Evolutionary conservation across 129 eudicot species (phyloP), one percentile per base, ranked within the genome.

Genomic region (Saposhnikovia divaricata): DNA sequence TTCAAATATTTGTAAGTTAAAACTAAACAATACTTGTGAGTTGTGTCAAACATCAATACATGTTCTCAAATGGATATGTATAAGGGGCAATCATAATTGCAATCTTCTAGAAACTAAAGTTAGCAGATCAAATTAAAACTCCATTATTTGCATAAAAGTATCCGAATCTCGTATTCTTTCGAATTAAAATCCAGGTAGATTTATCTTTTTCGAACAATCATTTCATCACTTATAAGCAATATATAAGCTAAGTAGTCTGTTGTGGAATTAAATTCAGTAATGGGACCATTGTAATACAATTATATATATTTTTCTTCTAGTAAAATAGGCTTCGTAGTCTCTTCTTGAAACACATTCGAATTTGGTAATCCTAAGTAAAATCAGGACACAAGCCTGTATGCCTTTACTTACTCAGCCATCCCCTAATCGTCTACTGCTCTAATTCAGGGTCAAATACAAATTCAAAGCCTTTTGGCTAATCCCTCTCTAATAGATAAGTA

Each of bases 191-290:
- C 66, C 66, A 59, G n/a, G 5, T 9, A 59, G 31, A 59, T 59
- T 7, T 1, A n/a, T 59, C 31, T 59, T 59, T 53, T 59, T 23
- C 13, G 9, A 59, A 59, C 66, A 59, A 59, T 59, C 66, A 59
- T 31, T n/a, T 59, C 31, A 59, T 59, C 66, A 59, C 8, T 59
- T 9, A n/a, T n/a, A 23, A 59, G 66, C 66, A 59, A 31, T 38
- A 39, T 38, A 39, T 72, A 40, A 72, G 37, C 53, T 43, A 73
- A 73, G 77, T 55, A 73, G 51, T 43, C 77, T 28, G 51, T 73
- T 73, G 55, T 73, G 25, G 77, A 73, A 73, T 47, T 73, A 73
- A 43, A 43, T n/a, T 15, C 55, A 73, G 1, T 9, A 21, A 73
- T 73, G 66, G 66, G 66, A 31, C 66, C 66, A 59, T 59, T 59